Conservation (phyloP, 2,329 filamentous ascomycete genomes). For the Coniochaeta ligniaria region DNA sequence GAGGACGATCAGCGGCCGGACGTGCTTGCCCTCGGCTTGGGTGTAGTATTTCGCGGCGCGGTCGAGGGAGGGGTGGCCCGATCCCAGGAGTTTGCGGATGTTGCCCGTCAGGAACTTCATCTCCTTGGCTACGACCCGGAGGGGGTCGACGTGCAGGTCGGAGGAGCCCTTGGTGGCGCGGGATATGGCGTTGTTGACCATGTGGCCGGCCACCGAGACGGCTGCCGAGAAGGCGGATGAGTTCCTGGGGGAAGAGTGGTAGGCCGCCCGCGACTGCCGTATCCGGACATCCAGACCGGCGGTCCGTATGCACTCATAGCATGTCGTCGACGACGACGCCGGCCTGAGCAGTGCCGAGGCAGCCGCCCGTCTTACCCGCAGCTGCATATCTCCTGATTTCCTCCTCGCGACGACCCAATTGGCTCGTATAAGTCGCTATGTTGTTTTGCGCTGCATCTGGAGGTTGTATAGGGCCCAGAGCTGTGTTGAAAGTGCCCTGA, state of each 20-base stretch:
- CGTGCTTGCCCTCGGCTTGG: constrained; percentile 91
- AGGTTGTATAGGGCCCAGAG: not conserved
- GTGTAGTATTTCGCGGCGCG: constrained; percentile 98
- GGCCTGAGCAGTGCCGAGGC: constrained; percentile 41
- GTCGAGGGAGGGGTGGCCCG: constrained; percentile 88
- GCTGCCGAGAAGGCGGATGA: constrained; percentile 71
- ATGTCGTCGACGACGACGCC: constrained; percentile 28
- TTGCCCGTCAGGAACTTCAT: constrained; percentile 95
- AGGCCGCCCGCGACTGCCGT: constrained; percentile 22
- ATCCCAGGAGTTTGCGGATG: constrained; percentile 86
- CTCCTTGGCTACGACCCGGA: constrained; percentile 88
- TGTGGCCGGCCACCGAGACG: constrained; percentile 61
- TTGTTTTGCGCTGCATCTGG: not conserved
- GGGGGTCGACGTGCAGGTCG: constrained; percentile 73
- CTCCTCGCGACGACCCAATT: constrained; percentile 23
- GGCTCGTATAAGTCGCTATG: not conserved
- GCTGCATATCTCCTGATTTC: constrained; percentile 36
- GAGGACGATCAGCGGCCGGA: constrained; percentile 87
- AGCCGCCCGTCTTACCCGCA: constrained; percentile 34
- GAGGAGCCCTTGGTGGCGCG: constrained; percentile 45
- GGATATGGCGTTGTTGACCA: constrained; percentile 61
- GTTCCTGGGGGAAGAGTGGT: constrained; percentile 37
- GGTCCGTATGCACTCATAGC: constrained; percentile 28
- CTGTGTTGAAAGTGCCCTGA: not conserved
- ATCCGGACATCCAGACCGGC: constrained; percentile 23